Evolutionary conservation across 176 grass and related monocot species (phyloP).

Genomic region (Eragrostis curvula): DNA sequence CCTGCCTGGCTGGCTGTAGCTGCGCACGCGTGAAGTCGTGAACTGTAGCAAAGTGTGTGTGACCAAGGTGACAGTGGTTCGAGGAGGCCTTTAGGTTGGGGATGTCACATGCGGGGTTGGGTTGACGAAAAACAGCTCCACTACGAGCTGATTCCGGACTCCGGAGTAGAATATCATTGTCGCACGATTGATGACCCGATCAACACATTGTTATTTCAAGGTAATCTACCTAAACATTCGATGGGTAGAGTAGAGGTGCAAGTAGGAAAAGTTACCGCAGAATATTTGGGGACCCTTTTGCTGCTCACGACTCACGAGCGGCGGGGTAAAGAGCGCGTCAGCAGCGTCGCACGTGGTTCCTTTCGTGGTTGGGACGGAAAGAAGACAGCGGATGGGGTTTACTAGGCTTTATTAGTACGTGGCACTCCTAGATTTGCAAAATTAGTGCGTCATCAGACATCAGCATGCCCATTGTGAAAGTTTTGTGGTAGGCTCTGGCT

Average conservation of each 20-base stretch:
- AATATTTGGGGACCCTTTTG: not conserved
- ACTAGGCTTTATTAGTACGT: not conserved
- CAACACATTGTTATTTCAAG: not conserved
- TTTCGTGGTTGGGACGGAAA: not conserved
- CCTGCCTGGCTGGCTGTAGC: not conserved
- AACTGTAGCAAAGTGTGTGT: constrained; percentile 4
- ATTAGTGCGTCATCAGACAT: not conserved
- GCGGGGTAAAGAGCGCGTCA: not conserved
- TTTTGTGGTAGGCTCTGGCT: not conserved
- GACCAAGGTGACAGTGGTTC: not conserved
- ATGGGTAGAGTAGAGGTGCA: not conserved
- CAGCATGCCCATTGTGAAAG: not conserved
- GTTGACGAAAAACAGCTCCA: not conserved
- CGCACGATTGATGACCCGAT: not conserved
- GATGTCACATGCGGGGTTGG: not conserved
- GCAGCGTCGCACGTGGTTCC: not conserved
- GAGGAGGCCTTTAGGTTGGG: not conserved
- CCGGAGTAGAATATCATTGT: not conserved
- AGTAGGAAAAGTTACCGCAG: not conserved
- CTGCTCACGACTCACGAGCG: not conserved
- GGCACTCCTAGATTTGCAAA: not conserved
- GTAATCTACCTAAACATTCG: not conserved
- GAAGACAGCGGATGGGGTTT: not conserved
- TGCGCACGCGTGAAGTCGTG: not conserved
- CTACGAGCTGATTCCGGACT: not conserved